These are phyloP conservation scores for Aspergillus cavernicola DNA, from an alignment of 495 filamentous ascomycete species.

Conservation along the genomic window DNA sequence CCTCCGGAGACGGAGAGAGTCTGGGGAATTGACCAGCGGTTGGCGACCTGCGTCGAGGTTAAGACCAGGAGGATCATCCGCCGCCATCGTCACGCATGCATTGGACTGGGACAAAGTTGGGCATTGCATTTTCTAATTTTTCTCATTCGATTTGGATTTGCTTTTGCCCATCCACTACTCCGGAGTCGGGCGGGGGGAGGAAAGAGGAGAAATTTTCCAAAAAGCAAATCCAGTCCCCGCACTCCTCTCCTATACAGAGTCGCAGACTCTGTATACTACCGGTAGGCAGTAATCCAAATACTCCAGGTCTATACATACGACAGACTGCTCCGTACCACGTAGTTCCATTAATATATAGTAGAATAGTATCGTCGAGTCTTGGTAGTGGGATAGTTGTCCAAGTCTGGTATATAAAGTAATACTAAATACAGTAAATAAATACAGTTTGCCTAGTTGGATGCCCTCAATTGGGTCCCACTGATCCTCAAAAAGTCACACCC, in stretches of 20 bases:
- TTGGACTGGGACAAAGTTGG: too few relatives aligned
- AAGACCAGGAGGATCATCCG: constrained; percentile 23
- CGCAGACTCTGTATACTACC: too few relatives aligned
- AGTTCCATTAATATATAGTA: too few relatives aligned
- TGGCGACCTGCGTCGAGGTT: constrained; percentile 14
- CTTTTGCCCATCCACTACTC: constrained; percentile 9
- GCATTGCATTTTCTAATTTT: constrained; percentile 1
- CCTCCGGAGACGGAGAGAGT: constrained; percentile 4
- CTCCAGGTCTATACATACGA: too few relatives aligned
- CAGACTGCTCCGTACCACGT: too few relatives aligned
- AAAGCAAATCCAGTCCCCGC: constrained; percentile 20
- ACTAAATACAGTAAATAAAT: too few relatives aligned
- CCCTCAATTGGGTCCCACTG: constrained; percentile 16
- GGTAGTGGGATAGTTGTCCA: too few relatives aligned
- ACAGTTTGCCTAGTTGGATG: constrained; percentile 22
- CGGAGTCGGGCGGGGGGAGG: constrained; percentile 6
- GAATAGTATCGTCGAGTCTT: too few relatives aligned
- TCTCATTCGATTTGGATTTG: constrained; percentile 7
- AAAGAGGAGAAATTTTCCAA: background rate
- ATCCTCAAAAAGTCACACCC: constrained; percentile 10
- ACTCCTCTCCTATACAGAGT: background rate
- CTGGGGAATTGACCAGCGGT: constrained; percentile 12
- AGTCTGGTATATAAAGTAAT: constrained; percentile 3
- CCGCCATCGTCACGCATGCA: constrained; percentile 18
- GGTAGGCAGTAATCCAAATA: too few relatives aligned